A percentile compares a stretch with the other conserved stretches of the same genome.
These are phyloP conservation scores for Pedinophyceae sp. DNA, from an alignment of 139 green algal genomes.

Conservation along the genomic window DNA sequence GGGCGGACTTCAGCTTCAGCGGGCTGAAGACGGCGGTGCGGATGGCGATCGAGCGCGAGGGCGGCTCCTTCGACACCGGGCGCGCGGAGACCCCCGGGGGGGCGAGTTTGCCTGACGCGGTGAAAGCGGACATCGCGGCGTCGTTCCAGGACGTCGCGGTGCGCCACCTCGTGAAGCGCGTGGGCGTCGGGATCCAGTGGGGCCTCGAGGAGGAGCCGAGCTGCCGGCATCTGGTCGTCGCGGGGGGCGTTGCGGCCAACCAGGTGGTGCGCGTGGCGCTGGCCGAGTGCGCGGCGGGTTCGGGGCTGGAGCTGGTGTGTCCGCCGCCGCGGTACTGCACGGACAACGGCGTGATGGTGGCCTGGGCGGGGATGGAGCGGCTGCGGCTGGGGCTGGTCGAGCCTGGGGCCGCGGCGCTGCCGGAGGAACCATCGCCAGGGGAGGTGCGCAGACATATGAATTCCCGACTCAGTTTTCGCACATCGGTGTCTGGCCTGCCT, in stretches of 20 bases:
- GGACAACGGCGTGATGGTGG: slow-evolving; percentile 97
- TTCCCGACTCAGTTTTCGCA: too few species aligned
- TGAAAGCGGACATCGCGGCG: slow-evolving; percentile 75
- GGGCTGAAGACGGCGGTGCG: slow-evolving; percentile 83
- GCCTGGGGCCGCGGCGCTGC: slow-evolving; percentile 6
- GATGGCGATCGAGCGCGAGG: slow-evolving; percentile 33
- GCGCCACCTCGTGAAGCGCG: slow-evolving; percentile 62
- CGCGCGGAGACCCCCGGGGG: too few species aligned
- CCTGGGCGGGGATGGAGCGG: slow-evolving; percentile 82
- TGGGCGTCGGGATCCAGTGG: slow-evolving; percentile 32
- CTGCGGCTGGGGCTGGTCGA: slow-evolving; percentile 25
- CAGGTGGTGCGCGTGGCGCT: slow-evolving; percentile 41
- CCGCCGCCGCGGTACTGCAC: slow-evolving; percentile 76
- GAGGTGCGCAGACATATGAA: too few species aligned
- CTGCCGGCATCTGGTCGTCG: slow-evolving; percentile 59
- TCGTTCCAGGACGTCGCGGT: slow-evolving; percentile 81
- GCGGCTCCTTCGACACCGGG: background rate
- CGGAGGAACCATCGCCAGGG: background rate
- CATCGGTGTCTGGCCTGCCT: too few species aligned
- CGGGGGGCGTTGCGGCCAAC: slow-evolving; percentile 88
- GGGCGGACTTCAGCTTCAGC: slow-evolving; percentile 80
- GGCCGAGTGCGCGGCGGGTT: slow-evolving; percentile 10
- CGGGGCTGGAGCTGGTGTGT: slow-evolving; percentile 47
- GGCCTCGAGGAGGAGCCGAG: slow-evolving; percentile 28
- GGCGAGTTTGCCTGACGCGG: too few species aligned